Evolutionary conservation across 352 stramenopile species (phyloP).

Genomic region (Halophytophthora batemanensis): DNA sequence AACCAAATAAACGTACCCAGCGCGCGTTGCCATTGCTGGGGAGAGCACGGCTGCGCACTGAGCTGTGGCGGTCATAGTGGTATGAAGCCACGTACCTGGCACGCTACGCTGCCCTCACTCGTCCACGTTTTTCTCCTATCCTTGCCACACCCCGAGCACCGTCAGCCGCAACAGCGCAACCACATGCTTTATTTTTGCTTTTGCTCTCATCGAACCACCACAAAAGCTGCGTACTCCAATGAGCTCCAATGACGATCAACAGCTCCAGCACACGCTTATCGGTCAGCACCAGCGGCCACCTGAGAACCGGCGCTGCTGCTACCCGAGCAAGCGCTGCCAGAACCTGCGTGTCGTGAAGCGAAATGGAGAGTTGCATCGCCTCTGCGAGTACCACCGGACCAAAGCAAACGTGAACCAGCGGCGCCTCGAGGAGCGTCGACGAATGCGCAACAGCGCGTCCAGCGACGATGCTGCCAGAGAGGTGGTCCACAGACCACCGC

Average conservation of each 20-base stretch:
- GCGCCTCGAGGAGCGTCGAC: constrained; percentile 26
- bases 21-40: too few species aligned
- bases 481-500: not conserved
- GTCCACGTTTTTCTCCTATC: too few species aligned
- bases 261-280: constrained; percentile 3
- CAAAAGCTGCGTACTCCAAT: constrained; percentile 1
- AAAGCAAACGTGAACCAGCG: constrained; percentile 50
- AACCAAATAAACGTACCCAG: too few species aligned
- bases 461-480: constrained; percentile 3
- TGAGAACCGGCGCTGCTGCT: constrained; percentile 23
- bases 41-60: too few species aligned
- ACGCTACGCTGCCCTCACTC: too few species aligned
- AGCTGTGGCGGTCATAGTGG: too few species aligned
- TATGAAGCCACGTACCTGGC: too few species aligned
- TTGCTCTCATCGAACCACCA: too few species aligned
- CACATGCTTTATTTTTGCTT: too few species aligned
- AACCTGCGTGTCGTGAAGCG: constrained; percentile 42
- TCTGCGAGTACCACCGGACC: constrained; percentile 41
- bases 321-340: constrained; percentile 37
- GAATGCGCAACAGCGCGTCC: constrained; percentile 11
- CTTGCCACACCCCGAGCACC: too few species aligned
- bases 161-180: too few species aligned
- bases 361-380: constrained; percentile 38
- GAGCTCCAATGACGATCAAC: constrained; percentile 2
- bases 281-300: constrained; percentile 9